Conservation (phyloP, 768 basidiomycete genomes). For the Pleurotus citrinopileatus region DNA sequence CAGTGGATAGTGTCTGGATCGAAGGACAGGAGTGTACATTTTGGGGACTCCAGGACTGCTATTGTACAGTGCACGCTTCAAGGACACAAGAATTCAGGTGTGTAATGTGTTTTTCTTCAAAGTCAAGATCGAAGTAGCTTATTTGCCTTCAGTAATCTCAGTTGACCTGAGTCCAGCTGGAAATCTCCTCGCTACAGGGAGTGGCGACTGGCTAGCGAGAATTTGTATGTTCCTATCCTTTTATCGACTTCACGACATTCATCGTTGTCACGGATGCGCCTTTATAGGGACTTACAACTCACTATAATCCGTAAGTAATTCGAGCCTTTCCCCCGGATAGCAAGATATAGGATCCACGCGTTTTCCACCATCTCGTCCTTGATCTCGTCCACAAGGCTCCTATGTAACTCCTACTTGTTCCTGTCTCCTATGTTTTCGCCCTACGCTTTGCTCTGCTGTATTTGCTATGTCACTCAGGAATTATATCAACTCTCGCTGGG, state of each 20-base stretch:
- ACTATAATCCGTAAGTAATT: neutral
- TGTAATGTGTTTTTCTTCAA: slow-evolving; percentile 19
- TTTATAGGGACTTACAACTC: neutral
- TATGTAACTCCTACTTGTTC: too few relatives aligned
- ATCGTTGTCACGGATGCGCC: neutral
- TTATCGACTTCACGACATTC: neutral
- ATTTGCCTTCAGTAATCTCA: slow-evolving; percentile 39
- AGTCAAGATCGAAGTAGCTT: neutral
- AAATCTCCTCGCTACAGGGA: slow-evolving; percentile 31
- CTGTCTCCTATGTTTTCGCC: too few relatives aligned
- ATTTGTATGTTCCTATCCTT: slow-evolving; percentile 43
- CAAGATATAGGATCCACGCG: neutral
- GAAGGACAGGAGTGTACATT: slow-evolving; percentile 95
- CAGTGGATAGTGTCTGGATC: slow-evolving; percentile 92
- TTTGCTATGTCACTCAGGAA: too few relatives aligned
- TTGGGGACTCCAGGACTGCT: slow-evolving; percentile 78
- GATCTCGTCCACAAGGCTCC: too few relatives aligned
- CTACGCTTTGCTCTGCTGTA: too few relatives aligned
- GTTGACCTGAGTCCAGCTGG: slow-evolving; percentile 46
- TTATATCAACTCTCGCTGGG: too few relatives aligned
- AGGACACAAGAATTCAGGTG: slow-evolving; percentile 55
- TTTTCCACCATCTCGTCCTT: too few relatives aligned
- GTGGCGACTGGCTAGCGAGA: slow-evolving; percentile 52
- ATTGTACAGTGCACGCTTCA: slow-evolving; percentile 93
- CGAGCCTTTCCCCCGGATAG: neutral